Percentiles rank a stretch among this genome's conserved stretches.
Evolutionary conservation across 306 rosid genomes (phyloP).

Genomic region (Rosa persica): DNA sequence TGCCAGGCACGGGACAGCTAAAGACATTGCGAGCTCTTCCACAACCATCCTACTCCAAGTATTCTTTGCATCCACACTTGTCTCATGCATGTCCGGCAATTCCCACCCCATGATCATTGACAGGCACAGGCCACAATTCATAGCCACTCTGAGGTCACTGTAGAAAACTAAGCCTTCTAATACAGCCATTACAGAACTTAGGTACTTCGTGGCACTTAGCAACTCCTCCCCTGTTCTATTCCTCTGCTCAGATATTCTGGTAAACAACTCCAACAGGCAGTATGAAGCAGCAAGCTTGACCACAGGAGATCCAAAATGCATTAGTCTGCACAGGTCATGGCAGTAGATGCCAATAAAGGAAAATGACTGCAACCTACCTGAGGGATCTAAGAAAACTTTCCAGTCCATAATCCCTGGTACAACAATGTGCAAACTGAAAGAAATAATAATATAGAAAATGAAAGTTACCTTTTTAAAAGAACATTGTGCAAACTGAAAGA

Average conservation of each 20-base stretch:
- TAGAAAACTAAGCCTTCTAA: slow-evolving; percentile 74
- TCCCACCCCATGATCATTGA: slow-evolving; percentile 65
- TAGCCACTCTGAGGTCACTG: slow-evolving; percentile 64
- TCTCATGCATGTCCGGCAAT: slow-evolving; percentile 35
- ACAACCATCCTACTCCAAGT: slow-evolving; percentile 77
- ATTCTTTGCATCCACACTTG: slow-evolving; percentile 37
- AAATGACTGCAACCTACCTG: slow-evolving; percentile 41
- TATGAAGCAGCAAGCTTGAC: slow-evolving; percentile 70
- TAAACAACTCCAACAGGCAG: slow-evolving; percentile 66
- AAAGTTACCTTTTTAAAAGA: slow-evolving; percentile 25
- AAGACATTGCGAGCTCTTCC: slow-evolving; percentile 71
- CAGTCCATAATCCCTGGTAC: slow-evolving; percentile 72
- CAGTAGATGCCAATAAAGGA: slow-evolving; percentile 63
- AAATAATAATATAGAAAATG: neutral
- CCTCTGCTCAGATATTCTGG: slow-evolving; percentile 61
- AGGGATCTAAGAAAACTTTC: slow-evolving; percentile 58
- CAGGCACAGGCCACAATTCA: slow-evolving; percentile 69
- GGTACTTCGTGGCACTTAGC: slow-evolving; percentile 45
- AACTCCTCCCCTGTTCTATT: slow-evolving; percentile 48
- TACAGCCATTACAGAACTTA: slow-evolving; percentile 59
- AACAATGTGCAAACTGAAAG: slow-evolving; percentile 58
- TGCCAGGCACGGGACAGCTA: slow-evolving; percentile 64
- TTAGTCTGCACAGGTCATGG: slow-evolving; percentile 78
- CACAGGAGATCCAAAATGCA: slow-evolving; percentile 74
- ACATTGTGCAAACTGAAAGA: slow-evolving; percentile 1